Percentiles rank a stretch among this genome's conserved stretches.
Evolutionary conservation across 2,329 filamentous ascomycete genomes (phyloP).

Genomic region (Talaromyces sp.): DNA sequence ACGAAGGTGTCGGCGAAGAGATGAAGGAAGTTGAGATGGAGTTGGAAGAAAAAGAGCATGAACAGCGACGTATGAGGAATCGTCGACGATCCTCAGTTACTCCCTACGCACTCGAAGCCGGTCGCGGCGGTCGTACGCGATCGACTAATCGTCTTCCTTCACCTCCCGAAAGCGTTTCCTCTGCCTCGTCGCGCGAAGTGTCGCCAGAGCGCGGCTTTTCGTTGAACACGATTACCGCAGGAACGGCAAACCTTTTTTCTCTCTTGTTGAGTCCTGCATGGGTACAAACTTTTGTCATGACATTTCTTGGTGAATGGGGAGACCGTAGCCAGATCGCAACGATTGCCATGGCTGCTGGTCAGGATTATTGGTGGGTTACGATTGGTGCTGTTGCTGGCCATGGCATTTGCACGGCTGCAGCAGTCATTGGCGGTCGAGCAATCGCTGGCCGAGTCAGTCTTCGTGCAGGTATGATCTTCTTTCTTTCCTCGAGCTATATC

Average conservation of each 20-base stretch:
- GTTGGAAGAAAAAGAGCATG: conserved; percentile 85
- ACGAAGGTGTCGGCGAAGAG: conserved; percentile 91
- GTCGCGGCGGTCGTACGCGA: conserved; percentile 66
- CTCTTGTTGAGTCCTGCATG: conserved; percentile 90
- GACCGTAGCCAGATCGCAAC: conserved; percentile 97
- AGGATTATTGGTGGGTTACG: conserved; percentile 99
- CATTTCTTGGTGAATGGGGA: conserved; percentile 96
- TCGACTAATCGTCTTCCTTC: conserved; percentile 75
- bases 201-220: conserved; percentile 48
- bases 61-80: conserved; percentile 60
- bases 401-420: conserved; percentile 82
- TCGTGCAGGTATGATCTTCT: conserved; percentile 76
- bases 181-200: conserved; percentile 63
- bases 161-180: conserved; percentile 73
- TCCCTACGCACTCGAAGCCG: conserved; percentile 76
- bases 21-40: conserved; percentile 97
- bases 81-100: conserved; percentile 66
- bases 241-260: conserved; percentile 80
- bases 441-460: conserved; percentile 93
- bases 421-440: conserved; percentile 86
- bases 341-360: conserved; percentile 96
- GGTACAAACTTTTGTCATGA: conserved; percentile 99
- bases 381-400: conserved; percentile 83
- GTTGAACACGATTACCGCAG: conserved; percentile 51
- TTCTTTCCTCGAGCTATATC: not conserved